Evolutionary conservation across 148 eudicot species (phyloP), one percentile per base, ranked within the genome.

Genomic region (Nepenthes mirabilis): DNA sequence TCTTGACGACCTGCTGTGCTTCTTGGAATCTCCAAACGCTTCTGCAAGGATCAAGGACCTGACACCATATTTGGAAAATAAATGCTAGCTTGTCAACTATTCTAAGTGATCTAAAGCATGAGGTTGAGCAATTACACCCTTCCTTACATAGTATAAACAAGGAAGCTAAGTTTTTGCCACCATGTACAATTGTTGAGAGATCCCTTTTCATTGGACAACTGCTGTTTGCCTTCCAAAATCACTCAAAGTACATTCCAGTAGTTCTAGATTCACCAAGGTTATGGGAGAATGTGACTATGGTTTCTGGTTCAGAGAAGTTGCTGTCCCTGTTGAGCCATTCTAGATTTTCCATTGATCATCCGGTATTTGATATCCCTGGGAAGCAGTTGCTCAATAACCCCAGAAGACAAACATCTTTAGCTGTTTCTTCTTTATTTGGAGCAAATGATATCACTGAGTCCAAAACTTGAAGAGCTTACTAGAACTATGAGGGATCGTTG

Each of bases 11-110:
- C 72, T 93, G 32, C 76, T 93, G 34, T 73, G 80, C 48, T 88
- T 93, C 75, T 77, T 93, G 35, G 96, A 93, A 61, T 93, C 99
- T 64, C 99, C 99, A 55, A 93, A 88, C 68, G 85, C 99, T 58
- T 76, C 91, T 57, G 62, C 75, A 61, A 86, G 99, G 74, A 50
- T 86, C 69, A 86, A 71, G 67, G 79, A 79, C 63, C 71, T 93
- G 59, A 87, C 83, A 9, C 83, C 91, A 14, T 82, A 86, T 74
- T 67, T 88, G 59, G 96, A 93, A 69, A 75, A 68, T 59, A 82
- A 80, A 73, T 93, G 96, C 69, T 79, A 86, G 89, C 67, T 62
- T 84, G 55, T 75, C 84, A 36, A 62, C 73, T 54, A 82, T 93
- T 66, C 66, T 93, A 74, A 62, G 34, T 57, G 91, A 88, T 55